phyloP scores from a whole-genome alignment of 108 stramenopile species.

The Aureococcus anophagefferens region DNA sequence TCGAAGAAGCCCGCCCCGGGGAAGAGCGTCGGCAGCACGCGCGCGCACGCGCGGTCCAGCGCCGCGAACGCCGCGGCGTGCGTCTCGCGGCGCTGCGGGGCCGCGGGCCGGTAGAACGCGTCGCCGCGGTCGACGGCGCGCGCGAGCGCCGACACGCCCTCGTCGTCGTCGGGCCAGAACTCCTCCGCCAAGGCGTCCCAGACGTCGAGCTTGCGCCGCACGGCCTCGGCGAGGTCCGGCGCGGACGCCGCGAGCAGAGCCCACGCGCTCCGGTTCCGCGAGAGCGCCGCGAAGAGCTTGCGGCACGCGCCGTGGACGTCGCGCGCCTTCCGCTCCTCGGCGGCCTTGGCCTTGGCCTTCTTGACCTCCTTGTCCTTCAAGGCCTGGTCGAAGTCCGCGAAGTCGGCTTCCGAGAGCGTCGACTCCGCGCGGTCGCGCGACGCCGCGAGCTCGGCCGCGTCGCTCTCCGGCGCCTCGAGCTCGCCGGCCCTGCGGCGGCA shows the following conservation, averaged over 20 bases:
- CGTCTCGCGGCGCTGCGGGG: background rate
- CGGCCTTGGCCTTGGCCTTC: background rate
- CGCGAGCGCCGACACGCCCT: background rate
- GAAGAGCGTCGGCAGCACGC: background rate
- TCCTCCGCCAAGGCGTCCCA: background rate
- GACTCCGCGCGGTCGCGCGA: too few relatives aligned
- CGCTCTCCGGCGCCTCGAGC: too few relatives aligned
- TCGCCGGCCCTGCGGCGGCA: background rate
- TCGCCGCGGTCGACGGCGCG: background rate
- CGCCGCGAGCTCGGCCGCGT: background rate
- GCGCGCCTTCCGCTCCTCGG: background rate
- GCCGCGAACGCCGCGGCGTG: background rate
- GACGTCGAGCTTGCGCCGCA: too few relatives aligned
- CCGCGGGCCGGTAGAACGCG: background rate
- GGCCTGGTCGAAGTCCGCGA: background rate
- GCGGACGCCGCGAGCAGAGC: too few relatives aligned
- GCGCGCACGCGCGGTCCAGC: background rate
- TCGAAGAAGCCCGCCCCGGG: conserved; percentile 2
- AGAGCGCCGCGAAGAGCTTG: background rate
- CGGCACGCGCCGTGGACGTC: background rate
- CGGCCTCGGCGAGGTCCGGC: too few relatives aligned
- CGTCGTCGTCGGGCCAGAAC: background rate
- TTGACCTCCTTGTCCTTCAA: background rate
- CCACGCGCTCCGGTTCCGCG: background rate
- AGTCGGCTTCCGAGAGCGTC: background rate